phyloP scores from a whole-genome alignment of 371 early-diverging fungal species.

The Umbelopsis sp. region DNA sequence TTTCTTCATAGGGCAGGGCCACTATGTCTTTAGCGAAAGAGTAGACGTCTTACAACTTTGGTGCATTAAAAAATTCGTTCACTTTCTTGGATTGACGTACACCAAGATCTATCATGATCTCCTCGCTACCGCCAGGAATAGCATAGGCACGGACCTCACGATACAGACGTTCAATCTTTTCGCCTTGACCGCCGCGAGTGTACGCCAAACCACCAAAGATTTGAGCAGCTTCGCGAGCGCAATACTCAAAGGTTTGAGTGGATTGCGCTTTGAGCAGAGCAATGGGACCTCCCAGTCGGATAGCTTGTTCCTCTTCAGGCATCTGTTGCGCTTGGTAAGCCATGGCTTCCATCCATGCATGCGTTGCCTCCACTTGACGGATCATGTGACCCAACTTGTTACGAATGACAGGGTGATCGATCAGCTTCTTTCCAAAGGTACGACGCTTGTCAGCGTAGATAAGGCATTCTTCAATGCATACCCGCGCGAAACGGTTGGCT shows the following conservation, averaged over 20 bases:
- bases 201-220: conserved; percentile 75
- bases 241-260: conserved; percentile 71
- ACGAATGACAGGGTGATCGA: conserved; percentile 71
- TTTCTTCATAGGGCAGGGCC: neutral
- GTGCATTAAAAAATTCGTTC: neutral
- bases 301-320: conserved; percentile 55
- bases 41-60: conserved; percentile 1
- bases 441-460: conserved; percentile 82
- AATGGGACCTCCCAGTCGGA: conserved; percentile 71
- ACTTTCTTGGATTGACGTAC: conserved; percentile 57
- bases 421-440: conserved; percentile 81
- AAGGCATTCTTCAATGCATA: conserved; percentile 81
- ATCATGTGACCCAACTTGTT: conserved; percentile 74
- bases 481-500: conserved; percentile 81
- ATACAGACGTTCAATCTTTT: conserved; percentile 69
- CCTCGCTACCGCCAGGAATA: conserved; percentile 74
- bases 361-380: conserved; percentile 72
- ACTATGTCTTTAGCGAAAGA: neutral
- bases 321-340: conserved; percentile 56
- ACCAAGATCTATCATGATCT: conserved; percentile 74
- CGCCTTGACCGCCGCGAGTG: conserved; percentile 70
- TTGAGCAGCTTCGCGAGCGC: conserved; percentile 74
- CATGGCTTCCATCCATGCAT: conserved; percentile 67
- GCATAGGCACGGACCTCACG: conserved; percentile 70
- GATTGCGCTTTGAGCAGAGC: conserved; percentile 71